These are phyloP conservation scores for Tetrahymena thermophila DNA, from an alignment of 73 alveolate species.

Conservation along the genomic window DNA sequence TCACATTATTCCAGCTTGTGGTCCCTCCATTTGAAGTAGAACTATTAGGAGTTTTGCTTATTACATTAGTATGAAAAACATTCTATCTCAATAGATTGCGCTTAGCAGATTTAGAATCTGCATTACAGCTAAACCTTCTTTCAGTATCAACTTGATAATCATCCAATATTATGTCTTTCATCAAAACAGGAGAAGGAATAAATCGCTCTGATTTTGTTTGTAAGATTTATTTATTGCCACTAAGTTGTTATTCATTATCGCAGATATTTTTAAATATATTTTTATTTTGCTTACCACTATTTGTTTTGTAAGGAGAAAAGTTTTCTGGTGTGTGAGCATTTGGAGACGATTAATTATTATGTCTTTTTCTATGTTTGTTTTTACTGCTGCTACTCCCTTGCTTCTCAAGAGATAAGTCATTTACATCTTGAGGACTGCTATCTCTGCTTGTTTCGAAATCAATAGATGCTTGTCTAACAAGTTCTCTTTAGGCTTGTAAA, in stretches of 20 bases:
- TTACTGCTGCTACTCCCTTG: not conserved
- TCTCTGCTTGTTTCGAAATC: not conserved
- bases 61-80: not conserved
- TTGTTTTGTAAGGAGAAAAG: not conserved
- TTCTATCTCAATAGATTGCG: not conserved
- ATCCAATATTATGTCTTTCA: not conserved
- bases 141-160: not conserved
- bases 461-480: not conserved
- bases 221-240: not conserved
- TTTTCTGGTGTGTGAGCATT: not conserved
- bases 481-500: not conserved
- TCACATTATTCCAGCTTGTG: not conserved
- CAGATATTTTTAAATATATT: too few relatives aligned
- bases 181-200: not conserved
- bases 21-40: not conserved
- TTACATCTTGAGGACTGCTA: not conserved
- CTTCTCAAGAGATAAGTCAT: not conserved
- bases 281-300: not conserved
- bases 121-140: not conserved
- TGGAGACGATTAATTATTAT: not conserved
- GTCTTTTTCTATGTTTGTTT: not conserved
- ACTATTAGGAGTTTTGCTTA: not conserved
- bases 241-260: not conserved
- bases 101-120: not conserved
- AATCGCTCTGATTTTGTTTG: not conserved